Evolutionary conservation across 129 eudicot genomes (phyloP).

Genomic region (Flaveria sonorensis): DNA sequence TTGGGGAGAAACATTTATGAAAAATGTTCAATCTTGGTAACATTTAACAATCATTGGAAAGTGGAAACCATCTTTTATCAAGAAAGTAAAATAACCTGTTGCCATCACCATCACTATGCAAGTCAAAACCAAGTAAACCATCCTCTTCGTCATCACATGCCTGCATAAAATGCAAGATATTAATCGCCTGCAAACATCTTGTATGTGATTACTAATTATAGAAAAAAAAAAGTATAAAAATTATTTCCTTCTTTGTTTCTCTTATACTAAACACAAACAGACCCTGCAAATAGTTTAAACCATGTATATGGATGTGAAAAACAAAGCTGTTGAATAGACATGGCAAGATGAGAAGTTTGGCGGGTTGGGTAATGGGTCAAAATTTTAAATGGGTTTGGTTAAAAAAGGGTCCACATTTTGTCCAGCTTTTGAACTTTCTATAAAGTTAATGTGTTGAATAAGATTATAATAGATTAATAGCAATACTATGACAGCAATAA

Average conservation of each 20-base stretch:
- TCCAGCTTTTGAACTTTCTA: background rate
- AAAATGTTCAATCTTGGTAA: background rate
- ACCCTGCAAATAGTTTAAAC: background rate
- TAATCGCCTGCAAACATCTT: background rate
- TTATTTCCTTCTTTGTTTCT: too few relatives aligned
- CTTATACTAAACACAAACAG: background rate
- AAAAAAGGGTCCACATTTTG: background rate
- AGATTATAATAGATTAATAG: background rate
- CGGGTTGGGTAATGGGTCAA: background rate
- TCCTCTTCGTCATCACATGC: constrained; percentile 79
- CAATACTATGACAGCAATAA: background rate
- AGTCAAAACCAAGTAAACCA: constrained; percentile 79
- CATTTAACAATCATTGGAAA: background rate
- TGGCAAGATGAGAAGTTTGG: background rate
- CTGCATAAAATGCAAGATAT: constrained; percentile 40
- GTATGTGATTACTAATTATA: background rate
- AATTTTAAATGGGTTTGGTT: background rate
- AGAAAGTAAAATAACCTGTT: constrained; percentile 44
- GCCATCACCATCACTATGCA: constrained; percentile 91
- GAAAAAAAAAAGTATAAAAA: background rate
- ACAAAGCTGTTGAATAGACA: background rate
- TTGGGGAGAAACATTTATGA: background rate
- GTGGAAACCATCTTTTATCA: background rate
- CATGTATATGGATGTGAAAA: background rate
- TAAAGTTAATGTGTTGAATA: background rate